Percentiles rank a stretch among this genome's conserved stretches.
phyloP scores from a whole-genome alignment of 139 green algal genomes.

The Chlamydomonas applanata region DNA sequence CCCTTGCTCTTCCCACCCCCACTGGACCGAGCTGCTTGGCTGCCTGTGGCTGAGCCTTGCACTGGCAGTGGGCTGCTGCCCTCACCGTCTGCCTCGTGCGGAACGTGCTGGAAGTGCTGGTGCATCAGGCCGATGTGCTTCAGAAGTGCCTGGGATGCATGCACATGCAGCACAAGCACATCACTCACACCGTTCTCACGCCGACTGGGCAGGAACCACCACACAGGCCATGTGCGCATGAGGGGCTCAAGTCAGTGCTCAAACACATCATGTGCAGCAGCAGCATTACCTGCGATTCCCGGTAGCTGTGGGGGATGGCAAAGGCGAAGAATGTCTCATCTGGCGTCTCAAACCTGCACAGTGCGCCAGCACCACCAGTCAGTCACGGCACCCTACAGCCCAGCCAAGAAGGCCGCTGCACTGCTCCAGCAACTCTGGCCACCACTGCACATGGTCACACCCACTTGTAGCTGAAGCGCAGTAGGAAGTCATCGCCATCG shows the following conservation, averaged over 20 bases:
- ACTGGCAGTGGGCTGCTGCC: not conserved
- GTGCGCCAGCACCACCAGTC: too few species aligned
- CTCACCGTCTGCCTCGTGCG: not conserved
- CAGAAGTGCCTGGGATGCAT: slow-evolving; percentile 26
- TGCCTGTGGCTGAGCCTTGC: not conserved
- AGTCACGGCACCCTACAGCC: too few species aligned
- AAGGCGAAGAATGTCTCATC: slow-evolving; percentile 59
- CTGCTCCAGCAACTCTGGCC: too few species aligned
- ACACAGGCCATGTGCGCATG: too few species aligned
- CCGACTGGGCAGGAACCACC: too few species aligned
- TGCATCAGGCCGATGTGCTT: slow-evolving; percentile 12
- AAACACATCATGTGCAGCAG: too few species aligned
- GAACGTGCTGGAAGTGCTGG: not conserved
- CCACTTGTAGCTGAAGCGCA: slow-evolving; percentile 44
- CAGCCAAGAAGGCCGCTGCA: too few species aligned
- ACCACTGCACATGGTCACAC: too few species aligned
- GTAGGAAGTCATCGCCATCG: slow-evolving; percentile 47
- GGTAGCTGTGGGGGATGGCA: slow-evolving; percentile 50
- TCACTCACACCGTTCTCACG: not conserved
- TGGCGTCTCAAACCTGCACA: slow-evolving; percentile 28
- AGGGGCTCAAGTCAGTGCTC: too few species aligned
- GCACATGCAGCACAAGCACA: not conserved
- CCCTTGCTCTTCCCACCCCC: not conserved
- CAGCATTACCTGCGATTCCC: slow-evolving; percentile 38
- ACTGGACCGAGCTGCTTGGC: not conserved